Evolutionary conservation across 169 alveolate genomes (phyloP), one percentile per base, ranked within the genome.

Genomic region (Perkinsus marinus): DNA sequence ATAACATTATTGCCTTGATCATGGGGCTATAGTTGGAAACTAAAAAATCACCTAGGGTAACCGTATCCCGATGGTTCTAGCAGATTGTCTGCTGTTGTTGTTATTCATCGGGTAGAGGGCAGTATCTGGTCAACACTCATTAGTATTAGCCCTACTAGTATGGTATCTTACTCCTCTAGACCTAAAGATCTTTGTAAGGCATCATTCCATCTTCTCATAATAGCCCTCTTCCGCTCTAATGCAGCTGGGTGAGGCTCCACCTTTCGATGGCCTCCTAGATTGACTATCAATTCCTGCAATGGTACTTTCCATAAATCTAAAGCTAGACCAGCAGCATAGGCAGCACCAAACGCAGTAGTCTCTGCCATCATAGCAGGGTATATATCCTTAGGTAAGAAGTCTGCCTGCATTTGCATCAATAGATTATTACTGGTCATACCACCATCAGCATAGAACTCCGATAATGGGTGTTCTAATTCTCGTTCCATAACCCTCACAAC

Each of bases 271-370:
- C 79, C 79, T 26, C 79, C 79, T 26, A 57, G 79, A 16, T 57
- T 57, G 34, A 30, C 79, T 19, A 57, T 57, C 26, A 57, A 30
- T 16, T 57, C 79, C 79, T 0, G 37, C 34, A 57, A 19, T 16
- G 79, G 79, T 16, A 57, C 79, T 26, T 57, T 57, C 79, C 79
- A 57, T 57, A 57, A 16, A 0, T 43, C 91, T 0, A 90, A 39
- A 30, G 79, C 96, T 9, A 97, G 30, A 10, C 98, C 99, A 38
- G 98, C 99, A 39, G 96, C 93, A 39, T 95, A 95, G 17, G 97
- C 98, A 22, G 98, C 98, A 19, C 99, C 98, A n/a, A 95, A 93
- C 17, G 97, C 97, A 19, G 99, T 97, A 22, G 96, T 94, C 92
- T 97, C 99, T 30, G 90, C 46, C 69, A 92, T 43, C 38, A 37